Conservation (phyloP, 164 flowering plant genomes). For the grape (Vitis vinifera) region ASM3070453v1 NC_081811.1:26954501-26955000, state of each 20-base stretch:
- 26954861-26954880: neutral
- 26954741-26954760: slow-evolving; percentile 82
- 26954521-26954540: neutral
- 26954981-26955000: slow-evolving; percentile 86
- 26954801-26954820: slow-evolving; percentile 74
- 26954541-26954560: neutral
- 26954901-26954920: too few species aligned
- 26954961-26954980: slow-evolving; percentile 78
- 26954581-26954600: slow-evolving; percentile 20
- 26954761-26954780: slow-evolving; percentile 82
- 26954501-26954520: neutral
- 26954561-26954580: neutral
- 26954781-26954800: slow-evolving; percentile 68
- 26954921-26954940: slow-evolving; percentile 6
- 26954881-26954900: too few species aligned
- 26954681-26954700: slow-evolving; percentile 47
- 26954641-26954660: slow-evolving; percentile 53
- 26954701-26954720: slow-evolving; percentile 48
- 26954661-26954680: slow-evolving; percentile 79
- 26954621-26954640: slow-evolving; percentile 18
- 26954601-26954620: neutral
- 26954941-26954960: slow-evolving; percentile 74
- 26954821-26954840: slow-evolving; percentile 69
- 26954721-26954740: slow-evolving; percentile 75
- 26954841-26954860: slow-evolving; percentile 75